phyloP scores from a whole-genome alignment of 2,329 filamentous ascomycete species.

The Venturia nashicola region DNA sequence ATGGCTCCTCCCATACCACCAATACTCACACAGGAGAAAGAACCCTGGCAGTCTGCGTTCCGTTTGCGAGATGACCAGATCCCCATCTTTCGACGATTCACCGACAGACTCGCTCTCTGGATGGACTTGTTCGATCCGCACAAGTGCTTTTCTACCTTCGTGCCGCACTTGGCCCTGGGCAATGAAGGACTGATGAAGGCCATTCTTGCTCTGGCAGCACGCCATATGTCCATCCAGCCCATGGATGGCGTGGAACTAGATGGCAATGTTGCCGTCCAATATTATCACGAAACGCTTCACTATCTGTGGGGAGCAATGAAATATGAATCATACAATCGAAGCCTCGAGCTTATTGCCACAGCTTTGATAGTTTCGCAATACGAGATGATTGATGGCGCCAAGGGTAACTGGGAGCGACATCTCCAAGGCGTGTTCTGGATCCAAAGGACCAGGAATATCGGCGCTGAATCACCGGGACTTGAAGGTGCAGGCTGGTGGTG shows the following conservation, averaged over 20 bases:
- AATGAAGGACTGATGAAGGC: conserved; percentile 47
- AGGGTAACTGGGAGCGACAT: conserved; percentile 48
- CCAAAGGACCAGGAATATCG: conserved; percentile 47
- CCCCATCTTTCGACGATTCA: conserved; percentile 27
- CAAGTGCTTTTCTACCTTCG: conserved; percentile 23
- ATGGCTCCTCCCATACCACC: not conserved
- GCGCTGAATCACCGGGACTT: conserved; percentile 45
- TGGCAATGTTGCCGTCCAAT: conserved; percentile 32
- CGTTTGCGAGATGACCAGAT: conserved; percentile 24
- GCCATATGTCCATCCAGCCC: conserved; percentile 34
- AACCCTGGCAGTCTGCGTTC: conserved; percentile 18
- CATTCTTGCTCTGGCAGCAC: conserved; percentile 42
- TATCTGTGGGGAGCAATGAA: conserved; percentile 49
- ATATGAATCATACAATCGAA: conserved; percentile 45
- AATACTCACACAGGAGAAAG: conserved; percentile 10
- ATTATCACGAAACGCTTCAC: conserved; percentile 51
- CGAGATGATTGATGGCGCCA: conserved; percentile 51
- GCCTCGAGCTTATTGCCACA: conserved; percentile 46
- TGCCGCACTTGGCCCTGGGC: conserved; percentile 31
- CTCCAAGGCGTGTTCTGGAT: conserved; percentile 56
- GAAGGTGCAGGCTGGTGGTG: conserved; percentile 52
- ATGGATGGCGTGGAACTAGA: conserved; percentile 17
- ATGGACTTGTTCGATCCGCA: conserved; percentile 33
- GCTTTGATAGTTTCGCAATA: conserved; percentile 50
- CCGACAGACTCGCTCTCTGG: conserved; percentile 25